A percentile compares a stretch with the other conserved stretches of the same genome.
Evolutionary conservation across 208 protist species (phyloP).

Genomic region (Crithidia expoeki): DNA sequence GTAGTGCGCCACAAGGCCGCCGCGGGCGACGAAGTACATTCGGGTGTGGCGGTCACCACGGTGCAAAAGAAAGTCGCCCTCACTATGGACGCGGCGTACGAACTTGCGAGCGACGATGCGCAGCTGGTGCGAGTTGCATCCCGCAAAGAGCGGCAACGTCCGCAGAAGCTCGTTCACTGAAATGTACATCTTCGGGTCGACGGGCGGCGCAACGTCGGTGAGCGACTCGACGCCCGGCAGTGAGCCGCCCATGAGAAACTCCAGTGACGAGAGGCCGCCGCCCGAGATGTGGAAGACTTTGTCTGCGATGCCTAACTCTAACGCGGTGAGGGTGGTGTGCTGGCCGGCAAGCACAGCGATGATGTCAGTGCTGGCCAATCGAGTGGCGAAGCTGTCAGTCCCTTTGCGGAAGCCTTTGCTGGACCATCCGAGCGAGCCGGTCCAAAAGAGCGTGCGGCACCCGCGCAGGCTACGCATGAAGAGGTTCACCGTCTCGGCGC

Average conservation of each 20-base stretch:
- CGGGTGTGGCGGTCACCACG: constrained; percentile 60
- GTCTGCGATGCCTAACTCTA: constrained; percentile 40
- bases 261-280: constrained; percentile 97
- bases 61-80: constrained; percentile 77
- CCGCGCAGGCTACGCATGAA: constrained; percentile 80
- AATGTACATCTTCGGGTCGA: constrained; percentile 37
- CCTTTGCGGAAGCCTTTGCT: constrained; percentile 93
- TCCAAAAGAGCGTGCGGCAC: constrained; percentile 95
- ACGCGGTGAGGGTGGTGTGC: constrained; percentile 46
- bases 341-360: constrained; percentile 68
- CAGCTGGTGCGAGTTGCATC: constrained; percentile 77
- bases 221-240: constrained; percentile 90
- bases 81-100: constrained; percentile 55
- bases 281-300: constrained; percentile 96
- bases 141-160: constrained; percentile 72
- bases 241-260: constrained; percentile 96
- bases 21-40: constrained; percentile 73
- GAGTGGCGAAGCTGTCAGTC: constrained; percentile 62
- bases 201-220: constrained; percentile 50
- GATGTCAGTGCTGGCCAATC: constrained; percentile 50
- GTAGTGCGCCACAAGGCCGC: constrained; percentile 57
- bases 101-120: constrained; percentile 64
- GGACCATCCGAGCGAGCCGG: constrained; percentile 91
- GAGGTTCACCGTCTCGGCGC: constrained; percentile 74
- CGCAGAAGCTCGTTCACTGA: constrained; percentile 69